phyloP scores from a whole-genome alignment of 352 stramenopile genomes.

The Pseudoperonospora humuli region DNA sequence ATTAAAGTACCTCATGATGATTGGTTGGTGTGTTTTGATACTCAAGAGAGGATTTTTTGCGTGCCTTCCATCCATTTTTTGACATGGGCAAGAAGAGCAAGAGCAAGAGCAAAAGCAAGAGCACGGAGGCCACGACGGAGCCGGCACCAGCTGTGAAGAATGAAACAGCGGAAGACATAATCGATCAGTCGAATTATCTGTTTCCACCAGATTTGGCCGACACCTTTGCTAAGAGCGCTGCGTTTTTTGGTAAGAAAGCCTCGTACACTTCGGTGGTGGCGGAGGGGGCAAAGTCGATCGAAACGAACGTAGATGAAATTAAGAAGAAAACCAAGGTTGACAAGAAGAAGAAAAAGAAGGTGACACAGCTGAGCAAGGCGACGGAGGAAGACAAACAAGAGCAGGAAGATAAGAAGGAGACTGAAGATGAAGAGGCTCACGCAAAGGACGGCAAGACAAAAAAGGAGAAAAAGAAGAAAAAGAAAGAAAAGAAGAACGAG shows the following conservation, averaged over 20 bases:
- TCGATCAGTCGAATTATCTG: constrained; percentile 21
- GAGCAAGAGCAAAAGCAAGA: not conserved
- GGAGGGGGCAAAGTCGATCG: too few species aligned
- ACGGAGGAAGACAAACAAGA: constrained; percentile 4
- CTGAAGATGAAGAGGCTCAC: constrained; percentile 6
- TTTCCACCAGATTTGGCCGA: constrained; percentile 26
- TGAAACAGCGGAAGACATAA: constrained; percentile 12
- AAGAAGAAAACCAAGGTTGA: not conserved
- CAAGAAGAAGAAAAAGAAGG: constrained; percentile 5
- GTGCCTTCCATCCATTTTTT: not conserved
- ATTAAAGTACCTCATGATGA: not conserved
- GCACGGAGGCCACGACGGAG: not conserved
- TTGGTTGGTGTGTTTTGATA: not conserved
- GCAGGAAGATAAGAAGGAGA: constrained; percentile 6
- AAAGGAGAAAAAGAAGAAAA: constrained; percentile 27
- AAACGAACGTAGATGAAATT: too few species aligned
- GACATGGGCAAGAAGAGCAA: not conserved
- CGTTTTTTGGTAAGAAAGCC: constrained; percentile 60
- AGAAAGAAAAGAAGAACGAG: constrained; percentile 8
- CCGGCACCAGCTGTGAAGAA: constrained; percentile 6
- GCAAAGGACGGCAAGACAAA: constrained; percentile 13
- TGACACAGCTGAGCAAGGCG: too few species aligned
- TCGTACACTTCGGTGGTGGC: constrained; percentile 29
- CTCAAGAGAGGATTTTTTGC: too few species aligned
- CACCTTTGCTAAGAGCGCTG: constrained; percentile 52